These are phyloP conservation scores for Suillus placidus DNA, from an alignment of 768 basidiomycete genomes.

Conservation along the genomic window DNA sequence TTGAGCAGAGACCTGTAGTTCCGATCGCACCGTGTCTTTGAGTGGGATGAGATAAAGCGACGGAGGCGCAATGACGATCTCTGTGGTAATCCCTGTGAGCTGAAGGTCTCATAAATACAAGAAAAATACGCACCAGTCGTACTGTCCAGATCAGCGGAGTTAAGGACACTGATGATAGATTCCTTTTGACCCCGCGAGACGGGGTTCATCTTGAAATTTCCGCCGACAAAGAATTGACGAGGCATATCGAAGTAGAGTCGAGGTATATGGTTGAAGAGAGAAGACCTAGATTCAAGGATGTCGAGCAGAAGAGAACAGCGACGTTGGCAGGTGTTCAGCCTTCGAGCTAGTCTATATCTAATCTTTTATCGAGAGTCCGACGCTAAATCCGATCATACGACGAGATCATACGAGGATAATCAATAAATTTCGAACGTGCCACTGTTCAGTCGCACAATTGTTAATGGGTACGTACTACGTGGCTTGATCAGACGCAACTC, in stretches of 20 bases:
- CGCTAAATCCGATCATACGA: background rate
- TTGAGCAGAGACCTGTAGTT: constrained; percentile 84
- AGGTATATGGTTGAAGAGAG: background rate
- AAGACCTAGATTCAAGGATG: background rate
- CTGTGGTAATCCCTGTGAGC: constrained; percentile 41
- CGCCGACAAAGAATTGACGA: constrained; percentile 92
- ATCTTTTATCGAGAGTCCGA: constrained; percentile 7
- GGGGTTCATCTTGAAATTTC: constrained; percentile 99
- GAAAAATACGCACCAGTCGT: constrained; percentile 59
- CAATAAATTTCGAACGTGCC: background rate
- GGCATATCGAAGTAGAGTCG: constrained; percentile 47
- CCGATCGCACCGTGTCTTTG: constrained; percentile 59
- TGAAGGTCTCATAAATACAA: constrained; percentile 15
- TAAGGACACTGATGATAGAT: constrained; percentile 68
- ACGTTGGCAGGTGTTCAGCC: constrained; percentile 4
- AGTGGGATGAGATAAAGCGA: constrained; percentile 83
- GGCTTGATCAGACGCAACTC: background rate
- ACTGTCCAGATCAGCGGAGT: constrained; percentile 77
- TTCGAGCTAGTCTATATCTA: constrained; percentile 4
- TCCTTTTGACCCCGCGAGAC: constrained; percentile 62
- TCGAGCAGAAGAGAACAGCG: background rate
- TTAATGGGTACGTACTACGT: background rate
- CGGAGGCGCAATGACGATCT: constrained; percentile 94
- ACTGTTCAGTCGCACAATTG: too few species aligned
- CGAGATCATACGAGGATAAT: constrained; percentile 2